Percentiles rank a stretch among this genome's conserved stretches.
These are phyloP conservation scores for Colletotrichum horii DNA, from an alignment of 2,329 filamentous ascomycete species.

Conservation along the genomic window DNA sequence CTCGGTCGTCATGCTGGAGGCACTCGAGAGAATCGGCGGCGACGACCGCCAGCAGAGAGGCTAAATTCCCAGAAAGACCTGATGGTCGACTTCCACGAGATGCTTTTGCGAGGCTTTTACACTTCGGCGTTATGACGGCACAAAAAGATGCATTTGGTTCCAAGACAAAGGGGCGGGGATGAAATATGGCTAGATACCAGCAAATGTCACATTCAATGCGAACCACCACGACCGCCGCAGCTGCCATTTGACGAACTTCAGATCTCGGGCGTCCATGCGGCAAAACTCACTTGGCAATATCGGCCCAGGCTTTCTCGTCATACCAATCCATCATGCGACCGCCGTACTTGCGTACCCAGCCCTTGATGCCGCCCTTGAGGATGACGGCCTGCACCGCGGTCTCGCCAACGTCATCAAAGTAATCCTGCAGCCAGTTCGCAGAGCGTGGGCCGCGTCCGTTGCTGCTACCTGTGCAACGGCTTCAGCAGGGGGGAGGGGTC, in stretches of 20 bases:
- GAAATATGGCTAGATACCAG: constrained; percentile 32
- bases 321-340: constrained; percentile 56
- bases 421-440: constrained; percentile 62
- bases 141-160: constrained; percentile 16
- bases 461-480: constrained; percentile 48
- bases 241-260: neutral
- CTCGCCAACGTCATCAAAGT: constrained; percentile 51
- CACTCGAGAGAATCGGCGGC: constrained; percentile 70
- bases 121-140: constrained; percentile 19
- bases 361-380: constrained; percentile 58
- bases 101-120: constrained; percentile 2
- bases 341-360: constrained; percentile 56
- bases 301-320: constrained; percentile 45
- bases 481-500: neutral
- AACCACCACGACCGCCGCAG: neutral
- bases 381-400: constrained; percentile 50
- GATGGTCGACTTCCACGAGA: constrained; percentile 3
- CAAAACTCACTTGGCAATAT: neutral
- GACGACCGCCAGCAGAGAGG: constrained; percentile 52
- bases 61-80: neutral
- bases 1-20: constrained; percentile 97
- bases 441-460: constrained; percentile 55
- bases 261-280: neutral
- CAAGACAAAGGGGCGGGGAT: constrained; percentile 8
- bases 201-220: constrained; percentile 20